Evolutionary conservation across 2,329 filamentous ascomycete species (phyloP).

Genomic region (Leptographium radiaticola): DNA sequence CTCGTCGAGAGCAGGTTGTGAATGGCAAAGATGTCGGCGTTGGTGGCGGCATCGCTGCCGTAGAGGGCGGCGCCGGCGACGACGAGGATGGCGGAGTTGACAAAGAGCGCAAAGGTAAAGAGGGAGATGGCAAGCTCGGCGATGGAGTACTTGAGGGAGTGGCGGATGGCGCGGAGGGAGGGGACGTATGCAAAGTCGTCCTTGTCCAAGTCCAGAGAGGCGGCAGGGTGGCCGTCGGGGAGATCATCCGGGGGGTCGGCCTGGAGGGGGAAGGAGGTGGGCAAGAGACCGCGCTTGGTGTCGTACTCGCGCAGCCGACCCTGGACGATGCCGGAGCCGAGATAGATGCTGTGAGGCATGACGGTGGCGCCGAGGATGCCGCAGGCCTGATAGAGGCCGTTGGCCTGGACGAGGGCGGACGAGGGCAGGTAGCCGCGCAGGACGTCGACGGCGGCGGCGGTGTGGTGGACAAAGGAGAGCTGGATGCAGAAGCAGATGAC

Average conservation of each 20-base stretch:
- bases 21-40: slow-evolving; percentile 74
- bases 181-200: slow-evolving; percentile 46
- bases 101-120: slow-evolving; percentile 73
- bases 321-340: slow-evolving; percentile 58
- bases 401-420: slow-evolving; percentile 38
- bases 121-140: slow-evolving; percentile 58
- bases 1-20: slow-evolving; percentile 56
- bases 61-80: slow-evolving; percentile 69
- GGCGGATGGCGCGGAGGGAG: slow-evolving; percentile 57
- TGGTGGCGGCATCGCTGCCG: slow-evolving; percentile 41
- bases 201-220: background rate
- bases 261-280: slow-evolving; percentile 7
- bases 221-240: background rate
- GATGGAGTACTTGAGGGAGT: slow-evolving; percentile 62
- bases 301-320: slow-evolving; percentile 53
- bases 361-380: slow-evolving; percentile 67
- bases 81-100: slow-evolving; percentile 73
- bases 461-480: slow-evolving; percentile 44
- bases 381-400: slow-evolving; percentile 55
- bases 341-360: slow-evolving; percentile 56
- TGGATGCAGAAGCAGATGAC: slow-evolving; percentile 60
- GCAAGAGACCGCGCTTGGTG: slow-evolving; percentile 38
- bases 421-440: slow-evolving; percentile 55
- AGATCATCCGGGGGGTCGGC: no score
- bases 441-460: slow-evolving; percentile 47